Percentiles rank a stretch among this genome's conserved stretches.
phyloP scores from a whole-genome alignment of 176 grass and related monocot species.

The Rhynchospora tenuis region DNA sequence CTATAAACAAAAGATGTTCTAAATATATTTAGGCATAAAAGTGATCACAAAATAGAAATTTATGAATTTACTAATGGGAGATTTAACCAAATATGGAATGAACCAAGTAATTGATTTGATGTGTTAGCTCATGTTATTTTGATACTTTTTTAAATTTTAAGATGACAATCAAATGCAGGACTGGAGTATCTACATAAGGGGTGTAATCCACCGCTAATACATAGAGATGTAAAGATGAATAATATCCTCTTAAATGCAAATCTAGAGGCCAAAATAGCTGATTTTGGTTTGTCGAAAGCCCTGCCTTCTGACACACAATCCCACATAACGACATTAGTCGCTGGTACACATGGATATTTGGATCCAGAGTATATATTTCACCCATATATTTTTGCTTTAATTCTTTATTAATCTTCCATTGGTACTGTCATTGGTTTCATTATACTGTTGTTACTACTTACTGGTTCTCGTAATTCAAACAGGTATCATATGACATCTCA shows the following conservation, averaged over 20 bases:
- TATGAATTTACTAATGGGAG: not conserved
- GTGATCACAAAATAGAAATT: not conserved
- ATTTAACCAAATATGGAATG: not conserved
- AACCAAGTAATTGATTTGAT: not conserved
- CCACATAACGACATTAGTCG: conserved; percentile 14
- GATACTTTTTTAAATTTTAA: not conserved
- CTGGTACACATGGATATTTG: conserved; percentile 39
- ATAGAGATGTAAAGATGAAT: conserved; percentile 47
- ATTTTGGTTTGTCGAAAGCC: conserved; percentile 53
- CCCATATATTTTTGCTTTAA: not conserved
- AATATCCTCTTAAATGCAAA: conserved; percentile 48
- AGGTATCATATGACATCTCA: conserved; percentile 22
- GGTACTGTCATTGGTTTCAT: not conserved
- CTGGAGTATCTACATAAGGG: conserved; percentile 50
- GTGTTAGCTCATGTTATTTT: not conserved
- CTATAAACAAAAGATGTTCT: not conserved
- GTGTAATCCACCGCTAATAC: conserved; percentile 39
- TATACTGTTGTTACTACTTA: not conserved
- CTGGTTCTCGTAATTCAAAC: not conserved
- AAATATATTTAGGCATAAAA: not conserved
- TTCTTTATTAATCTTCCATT: not conserved
- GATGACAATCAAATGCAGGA: conserved; percentile 13
- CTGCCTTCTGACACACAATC: conserved; percentile 3
- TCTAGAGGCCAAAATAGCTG: conserved; percentile 54
- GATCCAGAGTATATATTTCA: conserved; percentile 46